A percentile compares a stretch with the other conserved stretches of the same genome.
These are phyloP conservation scores for Cucurbita argyrosperma DNA, from an alignment of 306 rosid species.

Conservation along the genomic window DNA sequence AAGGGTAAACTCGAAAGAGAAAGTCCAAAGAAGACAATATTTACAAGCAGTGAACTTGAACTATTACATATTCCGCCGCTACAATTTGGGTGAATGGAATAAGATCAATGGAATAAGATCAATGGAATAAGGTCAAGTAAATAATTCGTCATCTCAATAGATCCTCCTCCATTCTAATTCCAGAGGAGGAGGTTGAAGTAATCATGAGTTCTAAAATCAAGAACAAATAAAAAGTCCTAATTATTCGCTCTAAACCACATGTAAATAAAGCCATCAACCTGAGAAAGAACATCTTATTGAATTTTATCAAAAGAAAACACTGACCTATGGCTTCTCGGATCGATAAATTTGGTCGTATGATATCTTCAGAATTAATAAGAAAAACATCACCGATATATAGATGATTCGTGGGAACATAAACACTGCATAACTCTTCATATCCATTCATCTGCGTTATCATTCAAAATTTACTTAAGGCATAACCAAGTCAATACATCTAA, in stretches of 20 bases:
- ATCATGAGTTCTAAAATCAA: background rate
- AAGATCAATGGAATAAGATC: background rate
- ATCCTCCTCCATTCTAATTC: background rate
- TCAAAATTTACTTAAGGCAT: background rate
- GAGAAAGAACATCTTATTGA: background rate
- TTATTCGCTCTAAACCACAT: background rate
- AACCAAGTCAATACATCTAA: background rate
- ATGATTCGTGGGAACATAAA: constrained; percentile 90
- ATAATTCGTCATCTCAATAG: background rate
- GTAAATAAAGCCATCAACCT: background rate
- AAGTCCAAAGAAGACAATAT: too few species aligned
- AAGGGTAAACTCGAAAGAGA: too few species aligned
- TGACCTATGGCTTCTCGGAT: constrained; percentile 90
- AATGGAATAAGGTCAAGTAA: background rate
- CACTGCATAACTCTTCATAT: constrained; percentile 86
- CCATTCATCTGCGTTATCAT: constrained; percentile 46
- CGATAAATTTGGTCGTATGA: constrained; percentile 77
- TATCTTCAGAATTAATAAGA: constrained; percentile 64
- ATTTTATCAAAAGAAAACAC: constrained; percentile 7
- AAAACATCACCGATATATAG: constrained; percentile 70
- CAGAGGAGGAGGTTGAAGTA: background rate
- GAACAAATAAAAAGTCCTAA: background rate
- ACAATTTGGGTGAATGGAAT: background rate
- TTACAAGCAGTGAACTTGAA: too few species aligned
- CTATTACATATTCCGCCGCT: background rate